phyloP scores from a whole-genome alignment of 306 rosid genomes.

The Cucumis hystrix region DNA sequence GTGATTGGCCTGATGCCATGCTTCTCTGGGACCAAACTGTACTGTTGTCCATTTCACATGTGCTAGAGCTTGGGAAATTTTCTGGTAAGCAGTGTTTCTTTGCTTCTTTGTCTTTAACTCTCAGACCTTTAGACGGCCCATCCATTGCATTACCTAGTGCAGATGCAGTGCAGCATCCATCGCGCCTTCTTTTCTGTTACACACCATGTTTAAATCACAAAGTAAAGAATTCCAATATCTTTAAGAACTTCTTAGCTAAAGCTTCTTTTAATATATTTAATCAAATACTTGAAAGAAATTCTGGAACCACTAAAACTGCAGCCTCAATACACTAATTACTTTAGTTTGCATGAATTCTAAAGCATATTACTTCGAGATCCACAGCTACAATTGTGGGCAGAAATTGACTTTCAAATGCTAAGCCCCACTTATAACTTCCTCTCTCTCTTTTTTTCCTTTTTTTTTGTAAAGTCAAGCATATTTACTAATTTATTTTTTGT shows the following conservation, averaged over 20 bases:
- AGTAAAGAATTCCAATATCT: constrained; percentile 31
- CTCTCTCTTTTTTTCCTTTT: not conserved
- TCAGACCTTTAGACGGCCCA: constrained; percentile 29
- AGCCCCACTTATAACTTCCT: not conserved
- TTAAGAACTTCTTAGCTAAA: not conserved
- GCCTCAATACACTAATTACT: not conserved
- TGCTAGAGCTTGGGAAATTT: constrained; percentile 62
- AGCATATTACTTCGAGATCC: not conserved
- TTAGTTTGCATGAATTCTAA: not conserved
- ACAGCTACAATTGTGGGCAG: not conserved
- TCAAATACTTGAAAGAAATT: not conserved
- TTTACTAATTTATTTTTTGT: not conserved
- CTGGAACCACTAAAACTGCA: not conserved
- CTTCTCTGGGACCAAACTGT: constrained; percentile 43
- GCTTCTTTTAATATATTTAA: not conserved
- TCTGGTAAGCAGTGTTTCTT: constrained; percentile 40
- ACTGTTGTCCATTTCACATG: constrained; percentile 42
- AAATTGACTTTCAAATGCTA: not conserved
- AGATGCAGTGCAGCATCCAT: constrained; percentile 47
- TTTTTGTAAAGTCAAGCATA: not conserved
- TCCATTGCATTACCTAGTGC: constrained; percentile 21
- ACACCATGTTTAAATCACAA: constrained; percentile 40
- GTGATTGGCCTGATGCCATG: constrained; percentile 23
- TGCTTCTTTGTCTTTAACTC: constrained; percentile 25
- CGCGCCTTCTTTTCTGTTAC: constrained; percentile 92